A percentile compares a stretch with the other conserved stretches of the same genome.
Evolutionary conservation across 2,329 filamentous ascomycete species (phyloP).

Genomic region (Claviceps purpurea): DNA sequence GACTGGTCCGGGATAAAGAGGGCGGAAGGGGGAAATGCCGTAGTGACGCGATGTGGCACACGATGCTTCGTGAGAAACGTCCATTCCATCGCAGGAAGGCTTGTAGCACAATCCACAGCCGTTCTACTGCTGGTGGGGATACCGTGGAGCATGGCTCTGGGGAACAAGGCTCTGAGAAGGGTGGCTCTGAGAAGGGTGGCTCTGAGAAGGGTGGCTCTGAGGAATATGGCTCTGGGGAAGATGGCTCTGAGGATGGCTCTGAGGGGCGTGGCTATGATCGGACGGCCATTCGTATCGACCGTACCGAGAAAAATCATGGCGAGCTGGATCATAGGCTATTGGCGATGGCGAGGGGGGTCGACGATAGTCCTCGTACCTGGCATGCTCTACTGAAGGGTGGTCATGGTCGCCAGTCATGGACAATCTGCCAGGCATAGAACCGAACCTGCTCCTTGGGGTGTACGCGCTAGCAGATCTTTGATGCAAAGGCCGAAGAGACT

Average conservation of each 20-base stretch:
- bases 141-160: neutral
- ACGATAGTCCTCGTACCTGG: neutral
- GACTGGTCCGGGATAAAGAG: constrained; percentile 3
- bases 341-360: neutral
- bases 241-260: too few relatives aligned
- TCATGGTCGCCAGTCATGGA: constrained; percentile 10
- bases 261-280: neutral
- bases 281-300: constrained; percentile 2
- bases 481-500: constrained; percentile 9
- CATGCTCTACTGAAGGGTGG: neutral
- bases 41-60: neutral
- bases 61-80: neutral
- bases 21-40: neutral
- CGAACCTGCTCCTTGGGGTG: constrained; percentile 7
- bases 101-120: neutral
- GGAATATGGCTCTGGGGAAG: too few relatives aligned
- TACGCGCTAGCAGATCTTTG: constrained; percentile 13
- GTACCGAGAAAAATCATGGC: constrained; percentile 1
- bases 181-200: too few relatives aligned
- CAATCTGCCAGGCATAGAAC: constrained; percentile 6
- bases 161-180: too few relatives aligned
- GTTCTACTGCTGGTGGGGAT: neutral
- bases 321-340: constrained; percentile 2
- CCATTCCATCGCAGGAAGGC: neutral
- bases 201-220: too few relatives aligned